Evolutionary conservation across 1,139 yeast species (phyloP).

Genomic region (Blastobotrys apis): DNA sequence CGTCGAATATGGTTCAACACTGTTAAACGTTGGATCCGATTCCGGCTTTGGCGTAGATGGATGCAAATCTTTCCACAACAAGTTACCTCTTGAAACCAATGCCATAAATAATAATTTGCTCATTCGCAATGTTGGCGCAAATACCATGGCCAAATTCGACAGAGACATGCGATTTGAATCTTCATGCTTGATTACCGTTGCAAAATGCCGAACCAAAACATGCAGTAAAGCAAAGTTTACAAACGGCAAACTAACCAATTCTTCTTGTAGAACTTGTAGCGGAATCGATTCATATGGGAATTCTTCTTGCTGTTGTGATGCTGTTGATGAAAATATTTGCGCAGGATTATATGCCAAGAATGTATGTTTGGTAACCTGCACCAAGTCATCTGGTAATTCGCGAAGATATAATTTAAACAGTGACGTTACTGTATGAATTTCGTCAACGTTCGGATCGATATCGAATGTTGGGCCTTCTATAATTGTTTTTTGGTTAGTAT

Average conservation of each 20-base stretch:
- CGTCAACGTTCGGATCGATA: slow-evolving; percentile 59
- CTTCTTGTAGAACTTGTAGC: slow-evolving; percentile 24
- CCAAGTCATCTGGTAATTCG: slow-evolving; percentile 74
- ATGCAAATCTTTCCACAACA: slow-evolving; percentile 22
- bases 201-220: slow-evolving; percentile 28
- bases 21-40: slow-evolving; percentile 12
- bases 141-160: slow-evolving; percentile 30
- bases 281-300: slow-evolving; percentile 21
- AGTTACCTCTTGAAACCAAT: slow-evolving; percentile 23
- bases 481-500: slow-evolving; percentile 10
- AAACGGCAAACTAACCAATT: slow-evolving; percentile 23
- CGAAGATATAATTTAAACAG: slow-evolving; percentile 71
- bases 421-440: slow-evolving; percentile 80
- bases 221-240: slow-evolving; percentile 30
- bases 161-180: slow-evolving; percentile 31
- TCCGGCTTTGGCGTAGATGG: slow-evolving; percentile 17
- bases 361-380: slow-evolving; percentile 33
- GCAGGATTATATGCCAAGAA: slow-evolving; percentile 18
- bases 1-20: slow-evolving; percentile 8
- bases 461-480: slow-evolving; percentile 55
- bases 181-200: slow-evolving; percentile 21
- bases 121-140: slow-evolving; percentile 34
- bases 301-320: slow-evolving; percentile 12
- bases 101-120: slow-evolving; percentile 25
- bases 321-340: neutral